Percentiles rank a stretch among this genome's conserved stretches.
phyloP scores from a whole-genome alignment of 441 rosid species.

The Biscutella laevigata region DNA sequence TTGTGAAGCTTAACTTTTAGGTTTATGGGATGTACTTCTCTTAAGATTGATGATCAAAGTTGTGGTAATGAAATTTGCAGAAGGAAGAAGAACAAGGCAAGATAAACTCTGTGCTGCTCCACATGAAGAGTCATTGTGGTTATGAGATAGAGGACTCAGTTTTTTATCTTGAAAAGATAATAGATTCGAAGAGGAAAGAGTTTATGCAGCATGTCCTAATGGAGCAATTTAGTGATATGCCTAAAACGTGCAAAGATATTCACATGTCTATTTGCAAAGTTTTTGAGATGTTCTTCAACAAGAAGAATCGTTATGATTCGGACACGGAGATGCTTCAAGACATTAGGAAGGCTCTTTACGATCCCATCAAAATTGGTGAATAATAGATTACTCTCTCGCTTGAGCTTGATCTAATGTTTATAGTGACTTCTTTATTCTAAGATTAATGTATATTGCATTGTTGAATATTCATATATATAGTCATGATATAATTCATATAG shows the following conservation, averaged over 20 bases:
- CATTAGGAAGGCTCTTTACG: slow-evolving; percentile 45
- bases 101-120: slow-evolving; percentile 38
- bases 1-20: background rate
- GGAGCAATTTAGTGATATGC: slow-evolving; percentile 29
- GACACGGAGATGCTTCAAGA: slow-evolving; percentile 37
- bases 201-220: slow-evolving; percentile 35
- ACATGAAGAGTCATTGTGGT: slow-evolving; percentile 32
- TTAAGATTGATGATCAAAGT: background rate
- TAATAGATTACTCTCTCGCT: too few species aligned
- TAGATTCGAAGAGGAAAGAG: slow-evolving; percentile 34
- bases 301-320: slow-evolving; percentile 47
- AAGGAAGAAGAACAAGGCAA: slow-evolving; percentile 53
- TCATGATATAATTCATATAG: too few species aligned
- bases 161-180: slow-evolving; percentile 24
- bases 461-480: too few species aligned
- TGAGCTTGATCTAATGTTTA: background rate
- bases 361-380: slow-evolving; percentile 27
- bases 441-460: background rate
- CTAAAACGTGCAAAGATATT: slow-evolving; percentile 33
- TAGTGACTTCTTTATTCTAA: background rate
- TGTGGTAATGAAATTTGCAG: slow-evolving; percentile 20
- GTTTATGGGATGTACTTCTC: background rate
- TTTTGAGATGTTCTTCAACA: slow-evolving; percentile 56
- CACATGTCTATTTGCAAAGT: slow-evolving; percentile 40
- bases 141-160: slow-evolving; percentile 37